Evolutionary conservation across 148 eudicot genomes (phyloP).

Genomic region (Rhododendron mucronatum): DNA sequence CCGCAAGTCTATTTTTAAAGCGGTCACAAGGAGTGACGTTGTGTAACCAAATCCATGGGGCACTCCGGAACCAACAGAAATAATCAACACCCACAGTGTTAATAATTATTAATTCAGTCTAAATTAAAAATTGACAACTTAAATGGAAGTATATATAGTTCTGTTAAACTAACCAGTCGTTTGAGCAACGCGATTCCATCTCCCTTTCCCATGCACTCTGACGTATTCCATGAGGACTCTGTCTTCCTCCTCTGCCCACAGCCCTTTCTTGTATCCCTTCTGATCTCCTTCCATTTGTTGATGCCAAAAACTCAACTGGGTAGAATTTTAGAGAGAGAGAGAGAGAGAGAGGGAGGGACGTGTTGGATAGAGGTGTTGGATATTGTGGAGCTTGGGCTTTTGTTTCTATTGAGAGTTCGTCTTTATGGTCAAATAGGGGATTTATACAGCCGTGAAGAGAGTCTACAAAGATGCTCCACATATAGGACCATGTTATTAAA

Average conservation of each 20-base stretch:
- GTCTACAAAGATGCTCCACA: background rate
- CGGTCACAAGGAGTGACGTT: too few species aligned
- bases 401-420: background rate
- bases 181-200: constrained; percentile 23
- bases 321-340: background rate
- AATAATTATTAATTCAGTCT: background rate
- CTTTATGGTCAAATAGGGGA: background rate
- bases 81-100: background rate
- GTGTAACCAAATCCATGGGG: too few species aligned
- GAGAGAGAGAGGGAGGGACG: background rate
- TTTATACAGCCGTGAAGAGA: background rate
- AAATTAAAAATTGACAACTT: background rate
- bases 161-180: constrained; percentile 10
- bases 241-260: constrained; percentile 31
- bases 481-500: too few species aligned
- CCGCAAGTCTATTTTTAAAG: too few species aligned
- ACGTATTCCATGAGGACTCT: constrained; percentile 19
- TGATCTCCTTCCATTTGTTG: constrained; percentile 1
- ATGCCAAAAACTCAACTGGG: background rate
- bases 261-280: constrained; percentile 22
- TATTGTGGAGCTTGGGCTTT: background rate
- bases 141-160: background rate
- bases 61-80: too few species aligned
- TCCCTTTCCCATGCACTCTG: constrained; percentile 18
- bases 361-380: background rate